Evolutionary conservation across 768 basidiomycete genomes (phyloP), one percentile per base, ranked within the genome.

Genomic region (Podaxis carcinomalis): DNA sequence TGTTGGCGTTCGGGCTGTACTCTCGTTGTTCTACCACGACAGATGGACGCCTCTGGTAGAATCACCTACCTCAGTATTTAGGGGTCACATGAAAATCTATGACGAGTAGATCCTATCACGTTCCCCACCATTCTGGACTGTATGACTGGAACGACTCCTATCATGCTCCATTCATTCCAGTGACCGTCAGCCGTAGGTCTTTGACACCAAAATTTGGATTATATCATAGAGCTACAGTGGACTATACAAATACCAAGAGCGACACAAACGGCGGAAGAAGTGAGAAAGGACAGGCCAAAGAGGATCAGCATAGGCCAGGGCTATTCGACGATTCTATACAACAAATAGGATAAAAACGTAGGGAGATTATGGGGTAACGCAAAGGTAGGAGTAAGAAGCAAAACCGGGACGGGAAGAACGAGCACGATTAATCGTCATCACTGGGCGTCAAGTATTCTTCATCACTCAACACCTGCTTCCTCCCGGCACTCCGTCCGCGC

Each of bases 391-490:
- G 13, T 5, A 35, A 39, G 14, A 42, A 32, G 9, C 32, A 9
- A 32, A 39, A 6, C 25, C n/a, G 11, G 40, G n/a, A 55, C 28
- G 19, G 0, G 32, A 16, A 40, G 7, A 49, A n/a, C 35, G 46
- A 57, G 14, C 39, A 11, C 13, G 23, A 57, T 40, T 68, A 83
- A 40, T 92, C 90, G 23, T 91, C 89, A 59, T 92, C 90, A 64
- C 87, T 89, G 27, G 85, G 86, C 21, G 89, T 89, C 68, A 90
- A 74, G 69, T 87, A 86, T 69, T 85, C 83, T 59, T 83, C 81
- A 56, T 92, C 90, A 64, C 89, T 91, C 72, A 91, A 75, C 54
- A 92, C 81, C 72, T 88, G 87, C 70, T 86, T 90, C 63, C 89
- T 80, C 32, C 83, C 84, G 19, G 79, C 75, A 69, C 85, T 88